Conservation (phyloP, 441 rosid genomes). For the Pelargonium fulgidum region DNA sequence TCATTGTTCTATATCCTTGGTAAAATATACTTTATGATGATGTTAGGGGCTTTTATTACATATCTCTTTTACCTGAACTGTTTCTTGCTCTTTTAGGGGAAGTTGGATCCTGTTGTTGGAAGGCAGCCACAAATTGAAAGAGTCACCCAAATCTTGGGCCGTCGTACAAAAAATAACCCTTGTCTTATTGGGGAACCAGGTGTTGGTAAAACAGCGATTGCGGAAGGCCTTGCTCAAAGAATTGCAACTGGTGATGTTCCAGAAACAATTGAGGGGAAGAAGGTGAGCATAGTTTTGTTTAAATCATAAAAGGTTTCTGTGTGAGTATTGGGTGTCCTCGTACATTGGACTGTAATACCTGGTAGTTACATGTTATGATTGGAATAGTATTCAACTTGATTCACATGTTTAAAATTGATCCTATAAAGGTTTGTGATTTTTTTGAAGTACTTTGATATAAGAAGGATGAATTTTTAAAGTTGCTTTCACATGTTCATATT, state of each 20-base stretch:
- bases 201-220: constrained; percentile 98
- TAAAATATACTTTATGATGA: not conserved
- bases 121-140: constrained; percentile 87
- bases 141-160: constrained; percentile 82
- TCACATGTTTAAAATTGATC: not conserved
- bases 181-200: constrained; percentile 99
- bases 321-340: too few species aligned
- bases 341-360: not conserved
- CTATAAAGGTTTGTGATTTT: not conserved
- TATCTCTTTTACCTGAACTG: not conserved
- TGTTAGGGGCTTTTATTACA: too few species aligned
- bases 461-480: not conserved
- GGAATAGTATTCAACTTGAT: not conserved
- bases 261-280: constrained; percentile 78
- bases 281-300: constrained; percentile 31
- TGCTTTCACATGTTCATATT: not conserved
- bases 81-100: constrained; percentile 41
- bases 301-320: too few species aligned
- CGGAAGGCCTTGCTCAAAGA: constrained; percentile 90
- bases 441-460: not conserved
- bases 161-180: constrained; percentile 90
- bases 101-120: constrained; percentile 95
- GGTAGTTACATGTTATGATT: not conserved
- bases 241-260: constrained; percentile 89
- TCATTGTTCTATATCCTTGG: not conserved